phyloP scores from a whole-genome alignment of 225 moss, liverwort and hornwort genomes.

The Sphagnum contortum region DNA sequence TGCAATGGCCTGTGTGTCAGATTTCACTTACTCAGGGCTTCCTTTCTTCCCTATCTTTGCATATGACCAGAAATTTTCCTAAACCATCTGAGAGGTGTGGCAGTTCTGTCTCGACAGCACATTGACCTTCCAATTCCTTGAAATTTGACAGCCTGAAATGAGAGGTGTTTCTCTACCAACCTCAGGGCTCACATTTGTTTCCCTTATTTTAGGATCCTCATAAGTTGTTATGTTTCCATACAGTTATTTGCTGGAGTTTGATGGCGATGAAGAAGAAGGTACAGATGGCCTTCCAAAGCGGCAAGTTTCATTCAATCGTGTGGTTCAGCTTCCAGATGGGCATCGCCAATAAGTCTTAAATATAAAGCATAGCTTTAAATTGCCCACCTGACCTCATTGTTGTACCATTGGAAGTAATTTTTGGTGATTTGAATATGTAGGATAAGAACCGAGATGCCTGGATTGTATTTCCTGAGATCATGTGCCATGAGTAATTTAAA shows the following conservation, averaged over 20 bases:
- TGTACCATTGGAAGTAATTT: too few relatives aligned
- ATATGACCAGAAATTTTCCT: not conserved
- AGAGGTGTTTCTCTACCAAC: too few relatives aligned
- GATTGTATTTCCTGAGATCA: too few relatives aligned
- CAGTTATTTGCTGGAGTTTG: constrained; percentile 59
- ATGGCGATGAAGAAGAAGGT: constrained; percentile 95
- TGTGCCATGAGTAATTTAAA: too few relatives aligned
- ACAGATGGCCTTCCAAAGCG: constrained; percentile 58
- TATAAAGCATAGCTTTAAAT: too few relatives aligned
- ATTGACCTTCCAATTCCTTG: too few relatives aligned
- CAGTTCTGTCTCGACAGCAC: too few relatives aligned
- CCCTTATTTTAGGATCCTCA: not conserved
- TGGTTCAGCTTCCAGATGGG: constrained; percentile 73
- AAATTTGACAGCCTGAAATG: too few relatives aligned
- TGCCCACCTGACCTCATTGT: too few relatives aligned
- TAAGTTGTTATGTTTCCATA: not conserved
- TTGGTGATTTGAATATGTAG: too few relatives aligned
- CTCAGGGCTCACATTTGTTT: not conserved
- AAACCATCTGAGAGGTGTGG: too few relatives aligned
- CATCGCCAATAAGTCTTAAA: constrained; percentile 55
- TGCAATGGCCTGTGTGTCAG: not conserved
- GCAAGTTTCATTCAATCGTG: constrained; percentile 49
- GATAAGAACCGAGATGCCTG: too few relatives aligned
- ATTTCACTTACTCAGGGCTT: not conserved
- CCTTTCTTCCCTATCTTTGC: not conserved